These are phyloP conservation scores for Diplosphaera chodatii DNA, from an alignment of 139 green algal genomes.

Conservation along the genomic window DNA sequence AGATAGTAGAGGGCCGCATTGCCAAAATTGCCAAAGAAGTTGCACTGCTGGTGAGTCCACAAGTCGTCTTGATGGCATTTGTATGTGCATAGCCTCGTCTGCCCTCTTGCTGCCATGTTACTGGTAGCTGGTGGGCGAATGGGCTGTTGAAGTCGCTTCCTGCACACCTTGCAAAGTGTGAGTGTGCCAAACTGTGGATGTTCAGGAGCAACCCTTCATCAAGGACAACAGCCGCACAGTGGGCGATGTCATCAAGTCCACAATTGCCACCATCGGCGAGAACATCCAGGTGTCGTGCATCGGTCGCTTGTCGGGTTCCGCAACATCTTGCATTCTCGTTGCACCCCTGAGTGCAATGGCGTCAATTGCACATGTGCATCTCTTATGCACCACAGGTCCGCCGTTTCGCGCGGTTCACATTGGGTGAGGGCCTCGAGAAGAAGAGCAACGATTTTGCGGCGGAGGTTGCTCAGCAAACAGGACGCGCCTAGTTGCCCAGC, in stretches of 20 bases:
- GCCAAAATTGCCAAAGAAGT: constrained; percentile 83
- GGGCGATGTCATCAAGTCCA: constrained; percentile 84
- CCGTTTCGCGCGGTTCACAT: constrained; percentile 81
- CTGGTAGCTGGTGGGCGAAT: no score
- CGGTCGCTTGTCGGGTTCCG: no score
- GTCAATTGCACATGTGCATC: no score
- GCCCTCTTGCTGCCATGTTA: no score
- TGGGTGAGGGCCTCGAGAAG: constrained; percentile 98
- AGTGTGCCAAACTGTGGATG: no score
- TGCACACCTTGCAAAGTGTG: no score
- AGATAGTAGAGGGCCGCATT: constrained; percentile 95
- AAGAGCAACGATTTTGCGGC: constrained; percentile 83
- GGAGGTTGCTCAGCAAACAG: constrained; percentile 87
- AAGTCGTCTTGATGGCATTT: no score
- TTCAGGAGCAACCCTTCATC: constrained; percentile 86
- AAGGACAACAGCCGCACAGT: constrained; percentile 89
- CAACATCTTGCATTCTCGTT: no score
- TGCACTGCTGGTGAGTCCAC: constrained; percentile 75
- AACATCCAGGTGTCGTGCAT: constrained; percentile 82
- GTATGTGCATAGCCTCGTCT: no score
- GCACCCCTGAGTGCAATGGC: no score
- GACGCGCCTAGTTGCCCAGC: no score
- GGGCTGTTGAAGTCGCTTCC: no score
- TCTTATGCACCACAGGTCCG: constrained; percentile 53
- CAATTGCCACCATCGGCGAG: constrained; percentile 84